Evolutionary conservation across 257 asterid species (phyloP), one percentile per base, ranked within the genome.

Genomic region (Salvia rosmarinus): DNA sequence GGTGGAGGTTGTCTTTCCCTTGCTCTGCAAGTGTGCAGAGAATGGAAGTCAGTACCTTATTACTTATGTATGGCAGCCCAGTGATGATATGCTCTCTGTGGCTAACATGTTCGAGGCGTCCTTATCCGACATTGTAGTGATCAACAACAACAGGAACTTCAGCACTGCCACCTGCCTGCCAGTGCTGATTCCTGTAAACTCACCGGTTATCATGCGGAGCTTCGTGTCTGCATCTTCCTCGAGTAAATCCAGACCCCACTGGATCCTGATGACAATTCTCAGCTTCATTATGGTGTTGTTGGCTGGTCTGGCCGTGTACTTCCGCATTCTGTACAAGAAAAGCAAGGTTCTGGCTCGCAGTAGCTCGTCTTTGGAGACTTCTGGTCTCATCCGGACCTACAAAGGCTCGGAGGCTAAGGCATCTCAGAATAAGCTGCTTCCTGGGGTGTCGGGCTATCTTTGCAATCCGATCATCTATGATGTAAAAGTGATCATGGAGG

Each of bases 21-120:
- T 89, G 77, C 79, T 82, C 71, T 89, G 97, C 60, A 87, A 80
- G 79, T 91, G 96, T 78, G 85, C 85, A 0, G 13, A 79, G 4
- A 46, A 59, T 32, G 83, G 83, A 21, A 68, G 81, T 62, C 59
- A 34, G 4, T 81, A 76, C 73, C 81, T 89, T 28, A 78, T 87
- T 50, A 86, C 97, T 35, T 91, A 91, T 73, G 89, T 86, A 9
- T 89, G 93, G 96, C 95, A 89, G 72, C 93, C 90, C 5, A 61
- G 64, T 19, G 96, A 89, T 73, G 87, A 81, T 1, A 0, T 85
- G 37, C 13, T 42, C 34, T 30, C 87, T n/a, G 90, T 89, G 43
- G 77, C 91, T 68, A 51, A 47, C 32, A 78, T 85, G 91, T 91
- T 91, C 72, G 80, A 81, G 71, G 78, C 91, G 30, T 63, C 85